These are phyloP conservation scores for Candida tropicalis DNA, from an alignment of 1,139 yeast genomes.

Conservation along the genomic window DNA sequence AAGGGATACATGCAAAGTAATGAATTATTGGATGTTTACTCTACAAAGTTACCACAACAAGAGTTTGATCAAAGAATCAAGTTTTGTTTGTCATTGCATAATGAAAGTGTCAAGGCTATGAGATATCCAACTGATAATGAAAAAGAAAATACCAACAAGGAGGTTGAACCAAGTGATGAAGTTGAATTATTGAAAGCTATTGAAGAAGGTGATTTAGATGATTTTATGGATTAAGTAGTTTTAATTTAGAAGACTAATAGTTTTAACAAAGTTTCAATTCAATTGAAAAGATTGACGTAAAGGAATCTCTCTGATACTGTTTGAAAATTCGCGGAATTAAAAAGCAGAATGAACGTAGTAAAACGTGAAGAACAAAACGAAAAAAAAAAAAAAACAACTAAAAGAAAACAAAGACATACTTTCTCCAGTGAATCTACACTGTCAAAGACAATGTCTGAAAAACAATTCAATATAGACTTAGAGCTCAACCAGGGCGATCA, in stretches of 20 bases:
- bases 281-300: no score
- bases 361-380: not conserved
- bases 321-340: no score
- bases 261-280: no score
- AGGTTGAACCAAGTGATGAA: slow-evolving; percentile 40
- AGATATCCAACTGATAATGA: slow-evolving; percentile 68
- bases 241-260: not conserved
- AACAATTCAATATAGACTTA: slow-evolving; percentile 25
- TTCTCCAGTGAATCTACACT: not conserved
- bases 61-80: slow-evolving; percentile 92
- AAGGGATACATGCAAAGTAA: slow-evolving; percentile 90
- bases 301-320: no score
- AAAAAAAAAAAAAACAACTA: not conserved
- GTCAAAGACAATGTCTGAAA: slow-evolving; percentile 9
- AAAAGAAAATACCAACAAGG: slow-evolving; percentile 34
- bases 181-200: slow-evolving; percentile 50
- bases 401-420: not conserved
- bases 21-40: slow-evolving; percentile 83
- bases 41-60: slow-evolving; percentile 83
- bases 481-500: slow-evolving; percentile 28
- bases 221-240: slow-evolving; percentile 43
- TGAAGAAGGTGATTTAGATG: slow-evolving; percentile 54
- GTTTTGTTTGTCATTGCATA: slow-evolving; percentile 87
- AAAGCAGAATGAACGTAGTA: no score
- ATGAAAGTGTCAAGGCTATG: slow-evolving; percentile 94